Evolutionary conservation across 805 yeast species (phyloP), one percentile per base, ranked within the genome.

Genomic region (Nakazawaea ambrosiae): DNA sequence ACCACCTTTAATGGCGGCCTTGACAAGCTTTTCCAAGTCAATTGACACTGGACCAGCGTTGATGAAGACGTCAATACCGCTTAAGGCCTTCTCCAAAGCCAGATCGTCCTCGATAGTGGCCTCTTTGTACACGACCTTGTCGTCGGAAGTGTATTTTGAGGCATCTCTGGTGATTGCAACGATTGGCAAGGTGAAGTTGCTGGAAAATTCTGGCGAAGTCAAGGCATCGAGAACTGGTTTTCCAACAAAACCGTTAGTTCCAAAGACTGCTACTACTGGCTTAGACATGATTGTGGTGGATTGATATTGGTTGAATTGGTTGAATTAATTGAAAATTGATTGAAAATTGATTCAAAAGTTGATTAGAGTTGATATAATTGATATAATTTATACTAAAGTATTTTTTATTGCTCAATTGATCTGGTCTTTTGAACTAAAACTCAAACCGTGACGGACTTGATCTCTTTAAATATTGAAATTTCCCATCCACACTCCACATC

Each of bases 181-280:
- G 39, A 79, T 54, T 20, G 85, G 84, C 27, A 61, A 58, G 1
- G 57, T 34, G 45, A 63, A 54, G 43, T 70, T 68, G 40, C 55
- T 55, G 16, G 60, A 50, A 48, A 75, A 74, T 5, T 54, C 47
- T 16, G 66, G 51, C 2, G 68, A 59, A 14, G 66, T 47, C 32
- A 78, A 54, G 7, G 77, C 75, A 1, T 56, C 59, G 15, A 73
- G 40, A 26, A 63, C 54, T 31, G 75, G 72, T 44, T 58, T 55
- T 30, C 79, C 82, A 28, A 78, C 54, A 44, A 54, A 43, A 19
- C 86, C 84, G 43, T 65, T 58, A 33, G 66, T 46, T 25, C 84
- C 83, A 40, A 70, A 48, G 36, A 78, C 51, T 27, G 81, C 82
- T 39, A 78, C 49, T 7, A 15, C 16, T 20, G 34, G 25, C 11